Percentiles rank a stretch among this genome's conserved stretches.
Evolutionary conservation across 2,329 filamentous ascomycete species (phyloP).

Genomic region (Sclerotinia nivalis): DNA sequence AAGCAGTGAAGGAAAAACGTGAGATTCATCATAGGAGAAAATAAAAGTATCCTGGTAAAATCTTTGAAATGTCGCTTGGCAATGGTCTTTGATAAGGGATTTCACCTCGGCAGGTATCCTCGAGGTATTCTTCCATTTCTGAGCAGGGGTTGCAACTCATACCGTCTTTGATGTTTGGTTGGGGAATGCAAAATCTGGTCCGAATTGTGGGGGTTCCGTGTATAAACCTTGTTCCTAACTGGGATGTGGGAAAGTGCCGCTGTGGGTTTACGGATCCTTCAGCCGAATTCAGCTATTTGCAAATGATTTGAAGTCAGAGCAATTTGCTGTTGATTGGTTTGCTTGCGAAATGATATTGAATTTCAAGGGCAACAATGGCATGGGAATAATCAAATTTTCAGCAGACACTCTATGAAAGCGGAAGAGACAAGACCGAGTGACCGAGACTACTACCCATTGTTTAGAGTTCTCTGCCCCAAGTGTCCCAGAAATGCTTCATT

Average conservation of each 20-base stretch:
- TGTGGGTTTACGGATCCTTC: neutral
- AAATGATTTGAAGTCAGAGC: neutral
- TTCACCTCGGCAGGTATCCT: neutral
- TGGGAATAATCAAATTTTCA: neutral
- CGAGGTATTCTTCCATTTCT: neutral
- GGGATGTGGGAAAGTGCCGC: neutral
- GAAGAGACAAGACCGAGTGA: neutral
- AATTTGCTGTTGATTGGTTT: constrained; percentile 4
- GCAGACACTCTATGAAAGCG: neutral
- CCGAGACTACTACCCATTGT: too few species aligned
- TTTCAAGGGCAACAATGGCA: neutral
- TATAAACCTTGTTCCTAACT: neutral
- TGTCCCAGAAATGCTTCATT: neutral
- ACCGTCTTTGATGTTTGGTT: neutral
- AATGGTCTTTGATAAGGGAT: neutral
- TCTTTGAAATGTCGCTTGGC: neutral
- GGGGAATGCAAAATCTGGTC: neutral
- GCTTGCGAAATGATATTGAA: neutral
- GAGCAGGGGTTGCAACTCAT: neutral
- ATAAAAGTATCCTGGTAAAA: neutral
- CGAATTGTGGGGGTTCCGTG: constrained; percentile 7
- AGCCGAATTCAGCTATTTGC: neutral
- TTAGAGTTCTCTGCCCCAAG: too few species aligned
- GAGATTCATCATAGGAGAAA: neutral
- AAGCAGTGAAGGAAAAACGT: neutral